Evolutionary conservation across 164 flowering plant genomes (phyloP), one percentile per base, ranked within the genome.

Genomic region (Tetracentron sinense): DNA sequence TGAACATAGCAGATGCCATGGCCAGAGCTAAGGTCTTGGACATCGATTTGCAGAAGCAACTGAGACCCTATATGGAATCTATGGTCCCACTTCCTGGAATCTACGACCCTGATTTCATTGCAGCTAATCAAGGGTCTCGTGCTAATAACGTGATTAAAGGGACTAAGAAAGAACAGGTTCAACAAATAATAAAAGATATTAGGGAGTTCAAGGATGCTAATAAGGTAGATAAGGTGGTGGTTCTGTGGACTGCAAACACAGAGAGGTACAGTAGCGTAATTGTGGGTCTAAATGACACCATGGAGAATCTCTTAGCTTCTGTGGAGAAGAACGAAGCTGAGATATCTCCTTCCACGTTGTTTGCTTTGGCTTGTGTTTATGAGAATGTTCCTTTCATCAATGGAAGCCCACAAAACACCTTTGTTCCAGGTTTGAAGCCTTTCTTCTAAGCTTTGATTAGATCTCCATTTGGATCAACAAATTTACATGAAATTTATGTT

Each of bases 401-500:
- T 76, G 99, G 99, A 63, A 92, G 99, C 83, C 99, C 97, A 23
- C 99, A 95, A 62, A 95, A 95, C 82, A 95, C 97, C 48, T 95
- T 95, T 75, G 99, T 92, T 19, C 99, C 99, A 64, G 98, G 97
- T 86, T 57, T 14, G 58, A 33, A 44, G n/a, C 8, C 8, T 33
- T 33, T 33, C 8, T 33, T 33, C 8, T 33, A 4, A 4, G 4
- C 8, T 33, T 33, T 33, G 8, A 33, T 1, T 89, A 84, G 81
- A 75, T 89, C 60, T 87, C 83, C 72, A 83, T 86, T 30, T 83
- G 80, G 38, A 33, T 8, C 8, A 33, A 33, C 38, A 8, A 33
- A 33, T 8, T 33, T 4, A 33, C 38, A 4, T 33, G 6, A 8
- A 33, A n/a, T n/a, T n/a, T n/a, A n/a, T n/a, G n/a, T n/a, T n/a